phyloP scores from a whole-genome alignment of 305 asterid genomes.

The Euphrasia arctica region DNA sequence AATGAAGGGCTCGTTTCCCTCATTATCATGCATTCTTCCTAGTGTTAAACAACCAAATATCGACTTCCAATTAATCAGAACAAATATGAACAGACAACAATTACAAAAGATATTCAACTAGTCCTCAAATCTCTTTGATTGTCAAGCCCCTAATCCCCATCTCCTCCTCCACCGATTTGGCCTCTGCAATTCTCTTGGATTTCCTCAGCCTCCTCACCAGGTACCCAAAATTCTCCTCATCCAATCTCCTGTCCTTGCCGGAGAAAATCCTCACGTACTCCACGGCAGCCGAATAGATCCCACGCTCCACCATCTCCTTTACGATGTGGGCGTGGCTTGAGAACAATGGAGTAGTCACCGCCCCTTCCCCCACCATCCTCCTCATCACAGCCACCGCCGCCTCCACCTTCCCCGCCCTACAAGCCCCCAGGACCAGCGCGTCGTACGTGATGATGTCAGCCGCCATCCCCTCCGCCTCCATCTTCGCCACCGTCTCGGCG shows the following conservation, averaged over 20 bases:
- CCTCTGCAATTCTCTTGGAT: slow-evolving; percentile 39
- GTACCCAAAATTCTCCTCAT: slow-evolving; percentile 46
- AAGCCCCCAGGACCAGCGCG: slow-evolving; percentile 74
- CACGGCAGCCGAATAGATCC: slow-evolving; percentile 40
- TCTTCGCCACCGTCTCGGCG: slow-evolving; percentile 39
- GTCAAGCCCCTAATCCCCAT: slow-evolving; percentile 45
- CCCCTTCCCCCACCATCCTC: slow-evolving; percentile 32
- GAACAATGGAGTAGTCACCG: slow-evolving; percentile 34
- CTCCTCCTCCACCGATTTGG: slow-evolving; percentile 45
- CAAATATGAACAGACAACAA: too few species aligned
- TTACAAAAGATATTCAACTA: too few species aligned
- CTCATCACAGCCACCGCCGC: slow-evolving; percentile 50
- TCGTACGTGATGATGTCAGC: slow-evolving; percentile 60
- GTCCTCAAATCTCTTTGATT: neutral
- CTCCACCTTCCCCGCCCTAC: slow-evolving; percentile 53
- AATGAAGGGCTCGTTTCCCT: too few species aligned
- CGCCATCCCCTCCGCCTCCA: slow-evolving; percentile 45
- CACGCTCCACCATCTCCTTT: slow-evolving; percentile 40
- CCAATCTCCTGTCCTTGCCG: slow-evolving; percentile 47
- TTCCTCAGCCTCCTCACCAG: slow-evolving; percentile 37
- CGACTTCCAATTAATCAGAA: too few species aligned
- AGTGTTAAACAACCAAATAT: too few species aligned
- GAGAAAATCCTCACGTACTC: slow-evolving; percentile 52
- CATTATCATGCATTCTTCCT: too few species aligned
- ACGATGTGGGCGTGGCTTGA: slow-evolving; percentile 52